Percentiles rank a stretch among this genome's conserved stretches.
Conservation (phyloP, 108 stramenopile genomes). For the Epithemia pelagica region DNA sequence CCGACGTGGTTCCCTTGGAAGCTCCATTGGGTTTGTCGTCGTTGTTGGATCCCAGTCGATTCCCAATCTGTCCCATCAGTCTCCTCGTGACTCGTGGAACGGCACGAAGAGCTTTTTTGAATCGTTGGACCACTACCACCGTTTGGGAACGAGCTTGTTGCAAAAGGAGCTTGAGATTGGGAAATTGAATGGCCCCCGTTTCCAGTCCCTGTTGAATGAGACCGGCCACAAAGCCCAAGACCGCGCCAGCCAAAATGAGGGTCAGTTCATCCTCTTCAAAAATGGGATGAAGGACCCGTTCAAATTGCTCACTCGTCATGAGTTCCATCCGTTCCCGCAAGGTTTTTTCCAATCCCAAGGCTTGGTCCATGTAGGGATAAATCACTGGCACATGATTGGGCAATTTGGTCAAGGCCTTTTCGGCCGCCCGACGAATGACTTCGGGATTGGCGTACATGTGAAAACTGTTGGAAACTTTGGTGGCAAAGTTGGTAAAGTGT, state of each 20-base stretch:
- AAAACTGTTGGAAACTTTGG: constrained; percentile 42
- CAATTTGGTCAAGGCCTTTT: constrained; percentile 46
- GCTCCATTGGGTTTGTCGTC: too few species aligned
- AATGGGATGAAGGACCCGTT: constrained; percentile 88
- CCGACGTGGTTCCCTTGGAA: too few species aligned
- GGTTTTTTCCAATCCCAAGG: constrained; percentile 69
- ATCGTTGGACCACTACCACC: too few species aligned
- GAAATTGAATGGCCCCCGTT: constrained; percentile 43
- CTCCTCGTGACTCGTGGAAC: too few species aligned
- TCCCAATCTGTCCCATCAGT: too few species aligned
- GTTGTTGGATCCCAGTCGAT: too few species aligned
- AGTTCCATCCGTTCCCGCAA: constrained; percentile 79
- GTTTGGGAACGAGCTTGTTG: not conserved
- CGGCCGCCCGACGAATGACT: constrained; percentile 32
- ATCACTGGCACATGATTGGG: constrained; percentile 68
- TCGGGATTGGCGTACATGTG: constrained; percentile 23
- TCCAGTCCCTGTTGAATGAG: constrained; percentile 80
- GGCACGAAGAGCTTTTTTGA: too few species aligned
- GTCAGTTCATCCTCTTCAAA: constrained; percentile 97
- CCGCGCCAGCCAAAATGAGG: constrained; percentile 89
- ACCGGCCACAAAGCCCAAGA: constrained; percentile 83
- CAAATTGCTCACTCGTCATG: constrained; percentile 84
- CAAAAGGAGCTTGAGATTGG: constrained; percentile 1
- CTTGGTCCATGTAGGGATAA: constrained; percentile 75
- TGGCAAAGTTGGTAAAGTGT: constrained; percentile 52